Evolutionary conservation across 345 rosid genomes (phyloP), one percentile per base, ranked within the genome.

Genomic region (Psidium friedrichsthalianum): DNA sequence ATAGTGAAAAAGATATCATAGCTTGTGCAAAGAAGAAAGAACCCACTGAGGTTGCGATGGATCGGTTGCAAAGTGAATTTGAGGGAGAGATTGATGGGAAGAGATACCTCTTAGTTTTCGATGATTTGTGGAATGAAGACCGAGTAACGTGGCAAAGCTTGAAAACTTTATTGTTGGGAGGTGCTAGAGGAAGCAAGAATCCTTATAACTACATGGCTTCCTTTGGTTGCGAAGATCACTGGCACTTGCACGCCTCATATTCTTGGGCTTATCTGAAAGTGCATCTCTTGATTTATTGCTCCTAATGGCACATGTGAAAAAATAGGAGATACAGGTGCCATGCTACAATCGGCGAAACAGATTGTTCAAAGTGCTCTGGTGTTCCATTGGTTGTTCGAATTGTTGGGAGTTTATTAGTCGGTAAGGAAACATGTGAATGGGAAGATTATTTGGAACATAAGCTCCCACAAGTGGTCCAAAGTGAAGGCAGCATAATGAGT

Each of bases 171-270:
- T 3, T 59, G 10, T 0, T 6, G 4, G 21, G 5, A n/a, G 74
- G 74, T 1, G 42, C 74, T 15, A 61, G 5, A 3, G 74, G 74
- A 61, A 61, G 74, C 74, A 61, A 29, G 74, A 61, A n/a, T 61
- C 42, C 42, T 61, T 15, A 29, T 29, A 29, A 61, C 74, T 0
- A 61, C 74, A 15, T 42, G 74, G 2, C 0, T 15, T 1, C 0
- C 0, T 15, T 29, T 0, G 5, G 22, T 29, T 15, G 42, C 74
- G 2, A 0, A 3, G 0, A 15, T 29, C 0, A 15, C 22, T 0
- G 0, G 11, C 11, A 1, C 11, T 15, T n/a, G n/a, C n/a, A n/a
- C n/a, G 0, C 42, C 15, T 0, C 0, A 61, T 61, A 0, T 0
- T 61, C 42, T 61, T 0, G 0, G 22, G 5, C 11, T 61, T 61